Percentiles rank a stretch among this genome's conserved stretches.
Evolutionary conservation across 495 filamentous ascomycete genomes (phyloP).

Genomic region (Polyplosphaeria fusca): DNA sequence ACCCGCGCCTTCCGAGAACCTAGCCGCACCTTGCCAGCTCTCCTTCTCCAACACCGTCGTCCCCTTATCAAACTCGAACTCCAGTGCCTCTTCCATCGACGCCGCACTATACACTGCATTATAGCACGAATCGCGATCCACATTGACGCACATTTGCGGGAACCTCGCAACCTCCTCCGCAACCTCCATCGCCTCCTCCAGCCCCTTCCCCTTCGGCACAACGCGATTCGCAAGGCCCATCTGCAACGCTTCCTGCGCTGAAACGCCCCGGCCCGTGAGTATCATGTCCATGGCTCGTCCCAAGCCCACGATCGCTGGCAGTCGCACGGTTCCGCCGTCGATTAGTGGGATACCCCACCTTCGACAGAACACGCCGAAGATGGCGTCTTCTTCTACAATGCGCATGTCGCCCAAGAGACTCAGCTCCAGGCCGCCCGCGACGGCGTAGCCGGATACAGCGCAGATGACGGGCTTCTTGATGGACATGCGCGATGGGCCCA

Average conservation of each 20-base stretch:
- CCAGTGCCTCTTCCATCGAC: conserved; percentile 47
- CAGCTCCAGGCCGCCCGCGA: conserved; percentile 51
- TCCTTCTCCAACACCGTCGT: conserved; percentile 42
- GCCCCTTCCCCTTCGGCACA: conserved; percentile 46
- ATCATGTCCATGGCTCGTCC: conserved; percentile 53
- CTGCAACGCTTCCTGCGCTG: conserved; percentile 46
- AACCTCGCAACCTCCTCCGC: conserved; percentile 46
- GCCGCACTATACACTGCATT: conserved; percentile 46
- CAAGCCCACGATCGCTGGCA: conserved; percentile 50
- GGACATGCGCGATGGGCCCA: conserved; percentile 48
- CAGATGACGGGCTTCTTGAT: conserved; percentile 43
- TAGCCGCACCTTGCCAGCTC: conserved; percentile 44
- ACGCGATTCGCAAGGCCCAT: conserved; percentile 53
- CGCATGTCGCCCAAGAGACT: conserved; percentile 49
- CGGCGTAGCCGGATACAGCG: conserved; percentile 49
- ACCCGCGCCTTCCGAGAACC: conserved; percentile 45
- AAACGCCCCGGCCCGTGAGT: conserved; percentile 47
- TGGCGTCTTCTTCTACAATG: conserved; percentile 48
- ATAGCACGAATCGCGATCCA: conserved; percentile 36
- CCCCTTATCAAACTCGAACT: conserved; percentile 45
- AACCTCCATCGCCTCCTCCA: conserved; percentile 46
- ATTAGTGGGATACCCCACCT: conserved; percentile 51
- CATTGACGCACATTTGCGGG: conserved; percentile 48
- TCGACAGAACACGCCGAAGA: conserved; percentile 52
- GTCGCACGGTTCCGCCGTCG: conserved; percentile 50